Evolutionary conservation across 371 early-diverging fungal species (phyloP), one percentile per base, ranked within the genome.

Genomic region (Haplosporangium sp.): DNA sequence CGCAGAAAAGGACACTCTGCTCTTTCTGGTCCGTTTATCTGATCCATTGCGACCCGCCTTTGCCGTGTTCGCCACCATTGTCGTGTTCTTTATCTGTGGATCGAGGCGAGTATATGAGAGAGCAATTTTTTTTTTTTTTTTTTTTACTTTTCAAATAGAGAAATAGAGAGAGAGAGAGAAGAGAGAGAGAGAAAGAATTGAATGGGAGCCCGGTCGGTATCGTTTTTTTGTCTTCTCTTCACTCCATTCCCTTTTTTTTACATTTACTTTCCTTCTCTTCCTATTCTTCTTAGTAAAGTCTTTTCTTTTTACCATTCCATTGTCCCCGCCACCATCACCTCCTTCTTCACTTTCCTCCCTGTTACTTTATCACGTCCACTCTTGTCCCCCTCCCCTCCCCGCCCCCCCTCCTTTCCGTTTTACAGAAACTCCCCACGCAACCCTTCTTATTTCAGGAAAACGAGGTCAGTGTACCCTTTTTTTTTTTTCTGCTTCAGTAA

Each of bases 311-410:
- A 48, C 41, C 42, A 14, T 40, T 12, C 11, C 41, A 43, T 40
- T 52, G 29, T 41, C 13, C 36, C 13, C n/a, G 21, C 41, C 61
- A 2, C 18, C 54, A 53, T 38, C n/a, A 23, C 57, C 51, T 16
- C 10, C 48, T 56, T 42, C 55, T 45, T 59, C 47, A 37, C 29
- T 53, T 51, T 29, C 57, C 41, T 46, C 54, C 38, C 65, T 57
- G 16, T 36, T 37, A 36, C 45, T 48, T 21, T 50, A 6, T 16
- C 16, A 29, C 29, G 29, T 29, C 29, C 29, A 29, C 29, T 29
- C 29, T 29, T 29, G 29, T 36, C 21, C 9, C 37, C 10, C 37
- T 46, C 36, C 10, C 48, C 14, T 16, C 37, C 18, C 51, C 38
- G 20, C 20, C 45, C 21, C 9, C 37, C 10, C 37, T 46, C 36